A percentile compares a stretch with the other conserved stretches of the same genome.
These are phyloP conservation scores for Tolypocladium ovalisporum DNA, from an alignment of 2,329 filamentous ascomycete genomes.

Conservation along the genomic window DNA sequence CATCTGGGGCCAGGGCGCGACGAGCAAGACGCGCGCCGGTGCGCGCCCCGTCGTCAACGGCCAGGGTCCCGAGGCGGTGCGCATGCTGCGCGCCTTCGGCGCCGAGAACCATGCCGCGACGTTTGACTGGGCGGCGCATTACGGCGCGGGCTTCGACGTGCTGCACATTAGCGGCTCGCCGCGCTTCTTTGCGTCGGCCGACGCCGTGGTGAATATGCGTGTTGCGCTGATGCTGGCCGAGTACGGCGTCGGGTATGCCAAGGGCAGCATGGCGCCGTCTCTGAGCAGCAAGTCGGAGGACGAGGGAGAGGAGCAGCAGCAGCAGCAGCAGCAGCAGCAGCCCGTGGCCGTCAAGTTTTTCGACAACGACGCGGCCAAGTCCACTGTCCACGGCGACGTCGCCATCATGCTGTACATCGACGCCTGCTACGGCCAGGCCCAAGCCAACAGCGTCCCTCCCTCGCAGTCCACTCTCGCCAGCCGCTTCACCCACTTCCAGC, in stretches of 20 bases:
- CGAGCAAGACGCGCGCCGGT: conserved; percentile 47
- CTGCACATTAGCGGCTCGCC: conserved; percentile 50
- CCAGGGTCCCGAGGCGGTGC: conserved; percentile 51
- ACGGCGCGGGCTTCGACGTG: conserved; percentile 78
- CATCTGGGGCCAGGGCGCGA: conserved; percentile 92
- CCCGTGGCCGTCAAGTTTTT: conserved; percentile 34
- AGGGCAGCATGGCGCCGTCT: conserved; percentile 24
- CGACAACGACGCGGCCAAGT: conserved; percentile 40
- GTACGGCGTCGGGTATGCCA: conserved; percentile 33
- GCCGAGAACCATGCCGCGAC: conserved; percentile 65
- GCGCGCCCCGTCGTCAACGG: conserved; percentile 61
- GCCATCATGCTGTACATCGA: conserved; percentile 53
- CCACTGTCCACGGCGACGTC: conserved; percentile 36
- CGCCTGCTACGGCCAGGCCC: conserved; percentile 31
- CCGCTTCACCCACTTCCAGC: conserved; percentile 30
- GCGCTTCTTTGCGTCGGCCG: conserved; percentile 37
- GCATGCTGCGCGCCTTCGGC: conserved; percentile 70
- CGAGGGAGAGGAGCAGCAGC: not conserved
- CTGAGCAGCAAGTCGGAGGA: not conserved
- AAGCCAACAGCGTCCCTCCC: conserved; percentile 11
- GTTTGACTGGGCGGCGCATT: conserved; percentile 65
- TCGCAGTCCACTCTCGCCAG: conserved; percentile 20
- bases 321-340: conserved; percentile 9
- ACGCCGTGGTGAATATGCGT: conserved; percentile 35
- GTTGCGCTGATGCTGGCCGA: conserved; percentile 40